phyloP scores from a whole-genome alignment of 1,284 basidiomycete species.

The Rugiboletus extremiorientalis region DNA sequence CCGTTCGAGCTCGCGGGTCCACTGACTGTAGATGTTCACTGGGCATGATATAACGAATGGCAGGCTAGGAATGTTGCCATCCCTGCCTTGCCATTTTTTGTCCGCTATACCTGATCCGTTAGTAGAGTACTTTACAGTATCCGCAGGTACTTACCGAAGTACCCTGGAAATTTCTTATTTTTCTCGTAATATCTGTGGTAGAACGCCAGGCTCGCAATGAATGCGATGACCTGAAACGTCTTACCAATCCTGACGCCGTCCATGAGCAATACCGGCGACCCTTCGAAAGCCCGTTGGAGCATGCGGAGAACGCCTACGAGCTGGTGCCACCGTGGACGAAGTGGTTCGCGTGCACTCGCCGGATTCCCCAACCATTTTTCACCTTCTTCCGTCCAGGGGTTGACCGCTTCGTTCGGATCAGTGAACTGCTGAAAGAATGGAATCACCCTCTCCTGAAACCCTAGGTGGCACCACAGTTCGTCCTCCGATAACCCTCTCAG shows the following conservation, averaged over 20 bases:
- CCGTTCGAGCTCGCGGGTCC: not conserved
- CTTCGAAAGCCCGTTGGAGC: conserved; percentile 2
- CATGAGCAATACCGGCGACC: conserved; percentile 8
- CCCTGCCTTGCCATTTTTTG: not conserved
- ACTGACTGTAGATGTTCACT: conserved; percentile 1
- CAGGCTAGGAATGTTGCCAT: not conserved
- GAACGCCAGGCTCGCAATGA: conserved; percentile 2
- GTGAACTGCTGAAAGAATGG: conserved; percentile 9
- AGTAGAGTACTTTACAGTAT: not conserved
- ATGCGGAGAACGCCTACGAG: conserved; percentile 12
- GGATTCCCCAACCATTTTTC: not conserved
- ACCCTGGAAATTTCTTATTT: conserved; percentile 2
- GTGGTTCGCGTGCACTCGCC: not conserved
- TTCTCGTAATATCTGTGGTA: not conserved
- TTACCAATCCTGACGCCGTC: conserved; percentile 17
- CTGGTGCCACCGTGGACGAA: conserved; percentile 17
- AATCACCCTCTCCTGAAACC: not conserved
- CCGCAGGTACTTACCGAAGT: conserved; percentile 8
- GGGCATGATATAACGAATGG: not conserved
- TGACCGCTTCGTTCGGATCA: not conserved
- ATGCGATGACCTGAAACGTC: conserved; percentile 9
- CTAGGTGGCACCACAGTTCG: not conserved
- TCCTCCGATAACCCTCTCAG: not conserved
- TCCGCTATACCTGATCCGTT: not conserved
- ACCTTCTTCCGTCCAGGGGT: conserved; percentile 6